Conservation (phyloP, 306 rosid genomes). For the Quercus parvula region DNA sequence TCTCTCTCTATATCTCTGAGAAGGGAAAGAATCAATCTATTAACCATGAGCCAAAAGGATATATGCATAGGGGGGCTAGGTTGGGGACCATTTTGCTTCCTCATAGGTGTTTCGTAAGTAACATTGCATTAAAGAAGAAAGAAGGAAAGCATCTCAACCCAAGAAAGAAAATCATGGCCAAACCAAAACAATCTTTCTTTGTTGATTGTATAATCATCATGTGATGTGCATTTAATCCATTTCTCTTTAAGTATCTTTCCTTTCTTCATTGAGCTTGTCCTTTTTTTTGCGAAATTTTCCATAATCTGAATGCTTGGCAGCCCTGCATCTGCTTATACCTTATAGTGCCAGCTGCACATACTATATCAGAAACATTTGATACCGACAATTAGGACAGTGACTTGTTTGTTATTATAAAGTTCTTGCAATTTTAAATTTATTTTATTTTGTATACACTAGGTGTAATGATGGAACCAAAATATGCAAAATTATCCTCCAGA, state of each 20-base stretch:
- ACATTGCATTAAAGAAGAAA: slow-evolving; percentile 23
- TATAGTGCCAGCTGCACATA: slow-evolving; percentile 60
- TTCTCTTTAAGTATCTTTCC: slow-evolving; percentile 25
- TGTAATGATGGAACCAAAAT: slow-evolving; percentile 44
- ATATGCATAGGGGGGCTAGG: slow-evolving; percentile 3
- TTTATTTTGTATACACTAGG: slow-evolving; percentile 33
- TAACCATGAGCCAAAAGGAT: slow-evolving; percentile 25
- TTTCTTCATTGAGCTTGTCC: slow-evolving; percentile 20
- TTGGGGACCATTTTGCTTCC: slow-evolving; percentile 83
- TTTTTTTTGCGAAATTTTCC: slow-evolving; percentile 37
- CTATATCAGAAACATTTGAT: slow-evolving; percentile 46
- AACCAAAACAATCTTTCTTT: slow-evolving; percentile 19
- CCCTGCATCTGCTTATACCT: slow-evolving; percentile 29
- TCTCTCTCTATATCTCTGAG: slow-evolving; percentile 1
- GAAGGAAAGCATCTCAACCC: slow-evolving; percentile 39
- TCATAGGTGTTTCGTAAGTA: slow-evolving; percentile 31
- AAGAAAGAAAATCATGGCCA: slow-evolving; percentile 6
- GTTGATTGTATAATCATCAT: neutral
- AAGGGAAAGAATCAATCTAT: neutral
- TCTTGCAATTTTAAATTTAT: slow-evolving; percentile 17
- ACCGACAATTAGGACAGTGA: slow-evolving; percentile 47
- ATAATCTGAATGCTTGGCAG: slow-evolving; percentile 39
- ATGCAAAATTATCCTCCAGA: slow-evolving; percentile 14
- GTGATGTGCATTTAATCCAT: slow-evolving; percentile 8
- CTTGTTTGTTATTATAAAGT: slow-evolving; percentile 29